Evolutionary conservation across 169 alveolate species (phyloP), one percentile per base, ranked within the genome.

Genomic region (Eimeria acervulina): DNA sequence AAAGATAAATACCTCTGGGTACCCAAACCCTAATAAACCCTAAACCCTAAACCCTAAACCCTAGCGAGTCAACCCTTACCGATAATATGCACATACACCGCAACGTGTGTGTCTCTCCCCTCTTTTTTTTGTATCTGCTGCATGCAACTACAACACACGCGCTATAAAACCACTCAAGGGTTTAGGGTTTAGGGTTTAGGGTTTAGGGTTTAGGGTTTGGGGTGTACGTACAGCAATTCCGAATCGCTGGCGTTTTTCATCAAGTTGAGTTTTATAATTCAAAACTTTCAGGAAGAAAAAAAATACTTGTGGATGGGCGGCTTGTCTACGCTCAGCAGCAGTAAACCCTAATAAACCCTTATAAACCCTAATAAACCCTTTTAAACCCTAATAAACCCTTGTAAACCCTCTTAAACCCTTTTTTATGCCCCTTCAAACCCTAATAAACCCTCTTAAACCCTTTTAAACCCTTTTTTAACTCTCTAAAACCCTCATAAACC

Each of bases 1-100:
- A 89, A 89, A 44, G 72, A 66, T 23, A 36, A 44, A n/a, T 89
- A 89, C 87, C 80, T 28, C 12, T 89, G 95, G 95, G 95, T 89
- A 40, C 31, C 38, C 7, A 72, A 78, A 78, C 51, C 74, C 74
- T 63, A 47, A 47, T 47, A 63, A 63, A 63, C 84, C 84, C 84
- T 72, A 72, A 72, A 72, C 84, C 84, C 84, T n/a, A n/a, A n/a
- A n/a, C 84, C 51, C 84, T 23, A 72, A 72, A 72, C 26, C 84
- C 10, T 28, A 36, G 10, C 7, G 15, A 8, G 21, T 1, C 8
- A 28, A 0, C 52, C 23, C 51, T 36, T 6, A 17, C 47, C 51
- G 21, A 8, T 12, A 1, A 38, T 5, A 8, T 31, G 42, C 23
- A 36, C 47, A 2, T 33, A 38, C 51, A 38, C 84, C 84, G 42